phyloP scores from a whole-genome alignment of 2,329 filamentous ascomycete genomes.

The Colletotrichum somersetense region DNA sequence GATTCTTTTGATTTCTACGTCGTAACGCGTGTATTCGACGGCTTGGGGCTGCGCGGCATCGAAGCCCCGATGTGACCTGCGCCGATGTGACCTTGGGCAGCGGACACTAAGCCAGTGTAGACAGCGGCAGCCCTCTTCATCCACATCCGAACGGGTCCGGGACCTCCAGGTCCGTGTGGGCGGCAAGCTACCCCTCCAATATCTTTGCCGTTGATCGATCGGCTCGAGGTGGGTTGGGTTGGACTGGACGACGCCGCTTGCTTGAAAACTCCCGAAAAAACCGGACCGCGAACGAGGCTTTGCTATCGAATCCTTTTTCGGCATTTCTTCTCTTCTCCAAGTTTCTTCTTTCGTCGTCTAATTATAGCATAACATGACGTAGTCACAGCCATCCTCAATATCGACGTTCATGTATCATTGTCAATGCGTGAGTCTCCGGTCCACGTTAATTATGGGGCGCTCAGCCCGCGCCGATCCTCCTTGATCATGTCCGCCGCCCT shows the following conservation, averaged over 20 bases:
- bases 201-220: background rate
- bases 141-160: background rate
- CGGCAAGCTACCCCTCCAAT: background rate
- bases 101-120: too few species aligned
- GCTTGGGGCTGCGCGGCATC: background rate
- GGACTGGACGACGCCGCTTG: too few species aligned
- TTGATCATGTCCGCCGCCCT: constrained; percentile 56
- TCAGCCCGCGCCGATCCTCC: constrained; percentile 24
- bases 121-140: background rate
- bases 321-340: background rate
- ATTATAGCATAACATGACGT: background rate
- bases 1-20: background rate
- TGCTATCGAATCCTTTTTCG: background rate
- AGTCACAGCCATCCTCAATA: background rate
- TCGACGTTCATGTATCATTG: background rate
- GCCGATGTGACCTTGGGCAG: background rate
- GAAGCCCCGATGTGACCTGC: background rate
- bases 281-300: background rate
- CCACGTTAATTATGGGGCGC: too few species aligned
- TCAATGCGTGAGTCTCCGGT: background rate
- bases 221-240: background rate
- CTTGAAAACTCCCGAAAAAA: background rate
- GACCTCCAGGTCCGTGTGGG: background rate
- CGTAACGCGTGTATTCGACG: too few species aligned
- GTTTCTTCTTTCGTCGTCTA: background rate